These are phyloP conservation scores for Capsicum chinense DNA, from an alignment of 257 asterid species.

Conservation along the genomic window DNA sequence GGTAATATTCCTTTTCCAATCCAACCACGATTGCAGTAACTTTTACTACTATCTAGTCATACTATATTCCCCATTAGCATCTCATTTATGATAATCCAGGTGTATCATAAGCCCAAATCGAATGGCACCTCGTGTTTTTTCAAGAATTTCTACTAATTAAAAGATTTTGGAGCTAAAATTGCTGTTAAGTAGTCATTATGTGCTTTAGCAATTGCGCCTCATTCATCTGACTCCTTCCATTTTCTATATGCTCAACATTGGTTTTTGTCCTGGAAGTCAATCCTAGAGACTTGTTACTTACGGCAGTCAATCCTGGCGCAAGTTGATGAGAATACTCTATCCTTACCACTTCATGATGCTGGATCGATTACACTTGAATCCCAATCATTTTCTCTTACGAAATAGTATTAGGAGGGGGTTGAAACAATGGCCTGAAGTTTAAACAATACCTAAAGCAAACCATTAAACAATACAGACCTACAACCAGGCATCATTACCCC, in stretches of 20 bases:
- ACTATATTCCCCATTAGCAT: background rate
- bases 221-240: slow-evolving; percentile 5
- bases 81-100: background rate
- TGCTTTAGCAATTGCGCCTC: background rate
- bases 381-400: no score
- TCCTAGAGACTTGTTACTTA: background rate
- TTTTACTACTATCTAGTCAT: background rate
- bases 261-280: background rate
- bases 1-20: background rate
- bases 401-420: no score
- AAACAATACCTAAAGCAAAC: no score
- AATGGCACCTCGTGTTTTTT: background rate
- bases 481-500: no score
- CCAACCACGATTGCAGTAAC: background rate
- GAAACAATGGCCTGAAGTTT: no score
- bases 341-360: no score
- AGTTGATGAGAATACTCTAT: no score
- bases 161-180: slow-evolving; percentile 17
- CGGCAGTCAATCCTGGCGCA: no score
- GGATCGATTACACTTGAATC: no score
- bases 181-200: background rate
- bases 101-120: background rate
- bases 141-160: slow-evolving; percentile 10
- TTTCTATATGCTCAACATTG: background rate
- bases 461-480: no score